phyloP scores from a whole-genome alignment of 257 asterid genomes.

The Solanum verrucosum region DNA sequence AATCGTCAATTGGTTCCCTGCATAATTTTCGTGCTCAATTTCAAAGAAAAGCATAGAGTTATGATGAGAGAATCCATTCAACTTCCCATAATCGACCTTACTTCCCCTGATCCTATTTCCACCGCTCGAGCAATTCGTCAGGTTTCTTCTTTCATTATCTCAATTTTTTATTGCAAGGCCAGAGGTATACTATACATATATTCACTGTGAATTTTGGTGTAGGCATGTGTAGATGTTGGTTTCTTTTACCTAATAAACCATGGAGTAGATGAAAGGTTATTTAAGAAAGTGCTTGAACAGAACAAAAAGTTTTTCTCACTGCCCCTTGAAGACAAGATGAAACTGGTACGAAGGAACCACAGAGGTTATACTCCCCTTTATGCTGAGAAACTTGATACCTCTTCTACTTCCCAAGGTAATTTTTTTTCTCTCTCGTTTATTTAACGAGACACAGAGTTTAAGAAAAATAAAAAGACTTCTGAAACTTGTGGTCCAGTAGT shows the following conservation, averaged over 20 bases:
- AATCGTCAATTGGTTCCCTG: background rate
- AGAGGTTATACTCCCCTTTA: slow-evolving; percentile 49
- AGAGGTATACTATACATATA: too few species aligned
- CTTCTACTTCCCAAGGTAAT: slow-evolving; percentile 30
- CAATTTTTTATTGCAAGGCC: background rate
- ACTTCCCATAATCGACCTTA: slow-evolving; percentile 46
- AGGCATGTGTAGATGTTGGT: slow-evolving; percentile 48
- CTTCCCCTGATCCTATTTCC: slow-evolving; percentile 25
- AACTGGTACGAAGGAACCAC: slow-evolving; percentile 20
- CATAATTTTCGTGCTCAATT: background rate
- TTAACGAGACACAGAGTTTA: background rate
- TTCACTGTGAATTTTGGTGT: background rate
- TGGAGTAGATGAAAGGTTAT: slow-evolving; percentile 34
- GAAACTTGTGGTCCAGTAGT: background rate
- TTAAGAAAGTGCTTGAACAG: slow-evolving; percentile 28
- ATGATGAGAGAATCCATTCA: slow-evolving; percentile 21
- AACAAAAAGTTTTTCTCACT: slow-evolving; percentile 31
- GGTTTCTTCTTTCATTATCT: slow-evolving; percentile 12
- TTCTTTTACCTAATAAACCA: slow-evolving; percentile 59
- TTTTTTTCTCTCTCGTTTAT: background rate
- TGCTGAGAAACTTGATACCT: slow-evolving; percentile 41
- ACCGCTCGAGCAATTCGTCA: slow-evolving; percentile 37
- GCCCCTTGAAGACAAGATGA: slow-evolving; percentile 35
- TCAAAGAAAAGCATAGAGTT: background rate
- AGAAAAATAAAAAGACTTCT: background rate